Base-by-base conservation (phyloP, 768 basidiomycete genomes). In the Lentinus tigrinus region DNA sequence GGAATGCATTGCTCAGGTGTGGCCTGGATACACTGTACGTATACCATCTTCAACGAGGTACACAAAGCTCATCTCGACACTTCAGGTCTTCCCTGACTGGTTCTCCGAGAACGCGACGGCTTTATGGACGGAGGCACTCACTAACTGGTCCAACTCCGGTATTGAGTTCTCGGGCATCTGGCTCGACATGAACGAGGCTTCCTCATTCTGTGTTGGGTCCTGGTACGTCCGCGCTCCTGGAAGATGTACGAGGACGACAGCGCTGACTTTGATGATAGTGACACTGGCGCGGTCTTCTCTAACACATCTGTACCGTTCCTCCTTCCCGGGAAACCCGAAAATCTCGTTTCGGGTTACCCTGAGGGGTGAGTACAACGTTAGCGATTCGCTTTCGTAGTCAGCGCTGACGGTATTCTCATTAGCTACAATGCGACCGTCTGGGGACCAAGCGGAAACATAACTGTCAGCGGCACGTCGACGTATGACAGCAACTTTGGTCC, bases 141-240 rank as follows among this genome's bases (percentile, higher is more conserved):
- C 19, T 13, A 5, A 84, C 66, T 75, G 73, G 57, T 75, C 82
- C 0, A 60, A 74, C 14, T 75, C 69, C 0, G 86, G 86, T 1
- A 58, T 89, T 8, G 83, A 88, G 56, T 87, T 88, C 28, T 85
- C 87, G 58, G 87, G 87, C 8, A 80, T 80, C 16, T 89, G 88
- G 89, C 87, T 88, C 24, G 85, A 87, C 62, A 87, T 87, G 87
- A 88, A 89, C 66, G 87, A 89, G 58, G 87, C 87, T 11, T 31
- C 31, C 11, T 31, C 31, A 31, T 31, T 31, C 31, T 31, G 31
- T 11, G 31, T 31, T 31, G 31, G 31, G 1, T 31, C 31, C 11
- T 31, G 31, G 31, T 31, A 11, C 4, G 69, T 85, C 3, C 88
- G 78, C 57, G 88, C 62, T 26, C 21, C 24, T 11, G 8, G 9